These are phyloP conservation scores for Juncus effusus DNA, from an alignment of 176 grass and related monocot species.

Conservation along the genomic window DNA sequence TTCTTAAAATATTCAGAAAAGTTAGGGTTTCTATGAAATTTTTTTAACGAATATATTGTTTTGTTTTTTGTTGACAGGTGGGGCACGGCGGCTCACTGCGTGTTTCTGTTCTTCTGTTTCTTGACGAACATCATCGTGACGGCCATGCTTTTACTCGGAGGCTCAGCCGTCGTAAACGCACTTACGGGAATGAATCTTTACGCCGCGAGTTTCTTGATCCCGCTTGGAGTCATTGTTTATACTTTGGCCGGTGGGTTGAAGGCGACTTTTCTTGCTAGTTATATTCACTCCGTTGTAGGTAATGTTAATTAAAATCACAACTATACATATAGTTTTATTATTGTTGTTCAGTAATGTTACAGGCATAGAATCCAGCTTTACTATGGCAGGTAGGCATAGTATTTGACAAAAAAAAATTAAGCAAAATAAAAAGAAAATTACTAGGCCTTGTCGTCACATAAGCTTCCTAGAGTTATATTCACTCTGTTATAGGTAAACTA, in stretches of 20 bases:
- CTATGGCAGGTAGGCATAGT: neutral
- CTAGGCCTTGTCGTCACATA: no score
- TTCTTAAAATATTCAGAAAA: no score
- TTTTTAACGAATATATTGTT: constrained; percentile 1
- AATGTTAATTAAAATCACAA: neutral
- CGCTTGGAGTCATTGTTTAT: constrained; percentile 68
- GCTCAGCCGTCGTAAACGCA: constrained; percentile 67
- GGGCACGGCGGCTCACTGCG: constrained; percentile 44
- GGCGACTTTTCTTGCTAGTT: constrained; percentile 77
- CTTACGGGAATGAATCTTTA: constrained; percentile 69
- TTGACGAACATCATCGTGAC: constrained; percentile 68
- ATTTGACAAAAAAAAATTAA: no score
- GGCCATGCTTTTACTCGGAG: constrained; percentile 69
- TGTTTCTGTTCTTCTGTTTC: constrained; percentile 72
- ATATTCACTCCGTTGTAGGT: constrained; percentile 74
- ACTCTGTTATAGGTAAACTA: no score
- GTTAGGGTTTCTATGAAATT: neutral
- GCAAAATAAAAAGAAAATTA: no score
- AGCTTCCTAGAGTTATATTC: no score
- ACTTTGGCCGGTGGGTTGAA: constrained; percentile 70
- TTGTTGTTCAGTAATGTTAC: neutral
- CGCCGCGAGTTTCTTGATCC: constrained; percentile 71
- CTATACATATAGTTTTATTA: neutral
- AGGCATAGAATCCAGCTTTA: neutral
- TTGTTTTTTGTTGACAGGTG: constrained; percentile 29